These are phyloP conservation scores for Favolaschia claudopus DNA, from an alignment of 768 basidiomycete species.

Conservation along the genomic window DNA sequence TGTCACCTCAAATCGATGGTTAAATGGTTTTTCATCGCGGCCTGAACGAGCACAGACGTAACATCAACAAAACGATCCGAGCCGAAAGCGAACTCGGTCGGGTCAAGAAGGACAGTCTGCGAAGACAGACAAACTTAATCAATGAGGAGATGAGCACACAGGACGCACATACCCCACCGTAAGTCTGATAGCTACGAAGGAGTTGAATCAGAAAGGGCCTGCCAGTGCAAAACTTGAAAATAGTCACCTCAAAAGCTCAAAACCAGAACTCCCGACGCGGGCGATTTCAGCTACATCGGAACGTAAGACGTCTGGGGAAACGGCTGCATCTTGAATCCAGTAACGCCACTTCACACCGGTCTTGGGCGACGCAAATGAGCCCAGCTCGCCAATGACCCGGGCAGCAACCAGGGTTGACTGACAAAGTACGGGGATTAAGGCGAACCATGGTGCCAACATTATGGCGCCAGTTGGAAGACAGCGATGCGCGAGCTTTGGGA, in stretches of 20 bases:
- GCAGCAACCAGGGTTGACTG: neutral
- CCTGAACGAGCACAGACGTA: constrained; percentile 12
- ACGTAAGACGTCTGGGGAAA: constrained; percentile 8
- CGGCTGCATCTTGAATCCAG: constrained; percentile 24
- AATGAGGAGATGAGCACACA: neutral
- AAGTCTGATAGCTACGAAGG: constrained; percentile 7
- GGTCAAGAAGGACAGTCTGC: constrained; percentile 21
- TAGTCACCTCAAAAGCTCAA: constrained; percentile 18
- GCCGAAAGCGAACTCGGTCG: constrained; percentile 25
- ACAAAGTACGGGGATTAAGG: neutral
- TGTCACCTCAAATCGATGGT: constrained; percentile 28
- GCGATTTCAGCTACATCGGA: constrained; percentile 20
- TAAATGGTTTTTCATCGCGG: constrained; percentile 19
- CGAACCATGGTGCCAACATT: constrained; percentile 1
- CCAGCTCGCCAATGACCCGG: constrained; percentile 7
- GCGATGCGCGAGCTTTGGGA: too few relatives aligned
- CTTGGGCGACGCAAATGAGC: constrained; percentile 3
- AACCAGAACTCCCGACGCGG: constrained; percentile 18
- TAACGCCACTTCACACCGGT: constrained; percentile 18
- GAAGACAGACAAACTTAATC: constrained; percentile 6
- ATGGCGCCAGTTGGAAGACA: too few relatives aligned
- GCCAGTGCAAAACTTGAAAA: too few relatives aligned
- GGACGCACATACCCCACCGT: constrained; percentile 1
- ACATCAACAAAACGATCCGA: constrained; percentile 21
- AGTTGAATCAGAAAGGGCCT: neutral